These are phyloP conservation scores for Letharia lupina DNA, from an alignment of 495 filamentous ascomycete genomes.

Conservation along the genomic window DNA sequence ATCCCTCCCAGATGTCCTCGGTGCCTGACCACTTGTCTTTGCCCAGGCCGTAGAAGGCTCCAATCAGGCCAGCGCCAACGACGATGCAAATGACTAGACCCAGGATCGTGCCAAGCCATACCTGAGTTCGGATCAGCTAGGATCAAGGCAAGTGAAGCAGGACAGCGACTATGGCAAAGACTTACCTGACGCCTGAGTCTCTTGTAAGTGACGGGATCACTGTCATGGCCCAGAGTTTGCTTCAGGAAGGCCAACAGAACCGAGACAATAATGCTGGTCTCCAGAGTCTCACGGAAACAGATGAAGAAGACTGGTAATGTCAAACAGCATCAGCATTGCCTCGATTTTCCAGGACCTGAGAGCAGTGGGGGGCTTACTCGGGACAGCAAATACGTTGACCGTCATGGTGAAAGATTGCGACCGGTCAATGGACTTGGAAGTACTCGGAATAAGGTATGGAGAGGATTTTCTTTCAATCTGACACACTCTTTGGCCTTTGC, in stretches of 20 bases:
- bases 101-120: slow-evolving; percentile 59
- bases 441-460: background rate
- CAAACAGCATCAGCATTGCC: slow-evolving; percentile 5
- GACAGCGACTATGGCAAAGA: background rate
- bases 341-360: background rate
- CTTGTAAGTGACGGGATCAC: slow-evolving; percentile 52
- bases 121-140: slow-evolving; percentile 33
- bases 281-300: slow-evolving; percentile 74
- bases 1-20: slow-evolving; percentile 73
- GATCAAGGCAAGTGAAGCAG: background rate
- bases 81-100: slow-evolving; percentile 60
- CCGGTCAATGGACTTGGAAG: background rate
- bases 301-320: slow-evolving; percentile 62
- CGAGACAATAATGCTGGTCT: slow-evolving; percentile 74
- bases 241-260: slow-evolving; percentile 75
- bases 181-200: slow-evolving; percentile 62
- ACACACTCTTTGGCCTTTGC: background rate
- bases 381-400: slow-evolving; percentile 37
- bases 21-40: slow-evolving; percentile 54
- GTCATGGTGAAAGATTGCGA: slow-evolving; percentile 27
- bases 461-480: background rate
- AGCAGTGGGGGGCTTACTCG: slow-evolving; percentile 26
- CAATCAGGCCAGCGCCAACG: slow-evolving; percentile 67
- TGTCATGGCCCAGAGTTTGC: slow-evolving; percentile 57
- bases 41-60: slow-evolving; percentile 66